phyloP scores from a whole-genome alignment of 2,329 filamentous ascomycete species.

The Colletotrichum sp. region DNA sequence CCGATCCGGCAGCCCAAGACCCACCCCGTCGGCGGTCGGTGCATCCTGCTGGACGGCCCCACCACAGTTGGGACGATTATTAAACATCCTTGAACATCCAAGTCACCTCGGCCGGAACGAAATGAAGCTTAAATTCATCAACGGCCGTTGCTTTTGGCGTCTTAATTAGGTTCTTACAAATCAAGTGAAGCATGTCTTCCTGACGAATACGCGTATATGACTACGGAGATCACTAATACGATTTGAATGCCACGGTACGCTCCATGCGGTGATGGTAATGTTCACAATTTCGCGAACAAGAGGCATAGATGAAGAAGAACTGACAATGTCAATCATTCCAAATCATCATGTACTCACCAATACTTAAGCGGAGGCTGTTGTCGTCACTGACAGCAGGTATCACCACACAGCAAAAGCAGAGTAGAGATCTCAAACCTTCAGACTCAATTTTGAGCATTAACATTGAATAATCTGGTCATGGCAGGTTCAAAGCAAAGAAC shows the following conservation, averaged over 20 bases:
- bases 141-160: not conserved
- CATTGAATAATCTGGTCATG: not conserved
- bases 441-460: not conserved
- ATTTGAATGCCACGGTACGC: not conserved
- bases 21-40: not conserved
- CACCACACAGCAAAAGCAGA: not conserved
- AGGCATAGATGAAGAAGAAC: not conserved
- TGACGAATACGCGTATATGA: not conserved
- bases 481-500: not conserved
- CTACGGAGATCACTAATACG: not conserved
- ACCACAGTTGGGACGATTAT: not conserved
- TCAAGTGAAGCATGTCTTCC: not conserved
- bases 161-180: not conserved
- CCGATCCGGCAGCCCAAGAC: not conserved
- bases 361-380: not conserved
- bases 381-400: not conserved
- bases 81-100: not conserved
- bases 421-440: not conserved
- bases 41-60: not conserved
- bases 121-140: not conserved
- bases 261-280: not conserved
- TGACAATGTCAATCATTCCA: not conserved
- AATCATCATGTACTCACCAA: not conserved
- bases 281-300: not conserved
- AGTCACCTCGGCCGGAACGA: not conserved